Conservation (phyloP, 2,329 filamentous ascomycete species). For the Tolypocladium inflatum region DNA sequence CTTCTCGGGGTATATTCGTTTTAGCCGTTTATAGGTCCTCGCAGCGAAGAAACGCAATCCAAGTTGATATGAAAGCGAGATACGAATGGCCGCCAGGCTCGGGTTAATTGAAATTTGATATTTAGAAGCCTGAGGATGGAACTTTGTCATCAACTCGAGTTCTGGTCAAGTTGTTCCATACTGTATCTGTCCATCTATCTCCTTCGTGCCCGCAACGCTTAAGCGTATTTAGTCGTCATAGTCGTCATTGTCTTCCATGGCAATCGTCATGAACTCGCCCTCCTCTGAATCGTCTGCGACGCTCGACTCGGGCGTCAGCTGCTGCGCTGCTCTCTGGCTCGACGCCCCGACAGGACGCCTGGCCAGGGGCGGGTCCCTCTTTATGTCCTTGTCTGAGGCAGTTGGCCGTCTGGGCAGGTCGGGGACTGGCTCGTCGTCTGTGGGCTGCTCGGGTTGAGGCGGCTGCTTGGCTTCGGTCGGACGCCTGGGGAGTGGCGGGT, state of each 20-base stretch:
- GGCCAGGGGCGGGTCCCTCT: background rate
- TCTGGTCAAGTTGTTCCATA: background rate
- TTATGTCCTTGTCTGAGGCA: background rate
- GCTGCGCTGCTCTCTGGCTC: conserved; percentile 4
- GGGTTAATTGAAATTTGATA: conserved; percentile 1
- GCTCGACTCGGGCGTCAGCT: conserved; percentile 16
- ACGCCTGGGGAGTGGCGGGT: conserved; percentile 10
- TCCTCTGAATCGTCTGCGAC: conserved; percentile 24
- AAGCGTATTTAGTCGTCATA: conserved; percentile 13
- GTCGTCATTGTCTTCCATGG: conserved; percentile 14
- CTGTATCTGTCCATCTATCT: background rate
- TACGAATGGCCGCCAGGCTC: background rate
- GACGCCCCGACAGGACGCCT: background rate
- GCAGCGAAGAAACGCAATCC: background rate
- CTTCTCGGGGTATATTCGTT: background rate
- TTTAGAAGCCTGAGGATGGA: conserved; percentile 5
- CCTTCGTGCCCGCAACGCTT: background rate
- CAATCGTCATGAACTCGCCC: conserved; percentile 2
- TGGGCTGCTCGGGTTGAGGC: background rate
- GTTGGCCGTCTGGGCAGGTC: conserved; percentile 3
- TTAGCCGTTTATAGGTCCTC: background rate
- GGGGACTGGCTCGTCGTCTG: background rate
- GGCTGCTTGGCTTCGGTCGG: conserved; percentile 4
- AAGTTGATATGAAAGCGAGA: background rate
- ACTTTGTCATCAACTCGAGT: background rate